Conservation (phyloP, 2,329 filamentous ascomycete genomes). For the Colletotrichum sp. region DNA sequence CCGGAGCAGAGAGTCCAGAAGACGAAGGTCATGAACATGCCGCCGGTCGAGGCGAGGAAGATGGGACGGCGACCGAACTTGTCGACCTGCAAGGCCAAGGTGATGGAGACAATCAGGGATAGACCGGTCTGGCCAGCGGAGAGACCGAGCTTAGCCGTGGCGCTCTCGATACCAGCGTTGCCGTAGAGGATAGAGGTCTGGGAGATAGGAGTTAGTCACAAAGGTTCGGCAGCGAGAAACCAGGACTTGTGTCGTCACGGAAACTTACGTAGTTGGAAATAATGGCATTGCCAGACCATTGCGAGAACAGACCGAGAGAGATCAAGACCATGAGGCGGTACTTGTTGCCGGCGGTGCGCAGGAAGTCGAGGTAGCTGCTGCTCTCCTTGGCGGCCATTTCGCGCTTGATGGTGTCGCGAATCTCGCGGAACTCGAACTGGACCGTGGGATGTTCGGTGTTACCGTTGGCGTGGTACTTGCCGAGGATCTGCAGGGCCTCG, state of each 20-base stretch:
- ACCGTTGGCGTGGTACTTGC: slow-evolving; percentile 36
- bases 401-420: slow-evolving; percentile 60
- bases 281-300: slow-evolving; percentile 65
- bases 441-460: slow-evolving; percentile 51
- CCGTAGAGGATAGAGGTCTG: slow-evolving; percentile 51
- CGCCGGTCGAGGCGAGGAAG: slow-evolving; percentile 51
- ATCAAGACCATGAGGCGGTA: slow-evolving; percentile 57
- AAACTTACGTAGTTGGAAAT: slow-evolving; percentile 56
- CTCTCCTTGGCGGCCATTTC: slow-evolving; percentile 52
- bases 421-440: slow-evolving; percentile 64
- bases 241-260: background rate
- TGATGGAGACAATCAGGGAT: slow-evolving; percentile 55
- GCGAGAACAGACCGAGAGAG: slow-evolving; percentile 63
- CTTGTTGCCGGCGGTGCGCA: slow-evolving; percentile 61
- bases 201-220: slow-evolving; percentile 19
- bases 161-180: slow-evolving; percentile 54
- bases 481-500: slow-evolving; percentile 37
- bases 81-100: slow-evolving; percentile 59
- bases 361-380: slow-evolving; percentile 58
- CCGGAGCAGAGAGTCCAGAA: slow-evolving; percentile 54
- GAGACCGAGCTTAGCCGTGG: slow-evolving; percentile 46
- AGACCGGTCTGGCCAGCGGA: slow-evolving; percentile 55
- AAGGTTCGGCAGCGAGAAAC: background rate
- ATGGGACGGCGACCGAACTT: slow-evolving; percentile 59
- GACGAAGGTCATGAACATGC: slow-evolving; percentile 54